A percentile compares a stretch with the other conserved stretches of the same genome.
Evolutionary conservation across 1,284 basidiomycete genomes (phyloP).

Genomic region (Vanrija pseudolonga): DNA sequence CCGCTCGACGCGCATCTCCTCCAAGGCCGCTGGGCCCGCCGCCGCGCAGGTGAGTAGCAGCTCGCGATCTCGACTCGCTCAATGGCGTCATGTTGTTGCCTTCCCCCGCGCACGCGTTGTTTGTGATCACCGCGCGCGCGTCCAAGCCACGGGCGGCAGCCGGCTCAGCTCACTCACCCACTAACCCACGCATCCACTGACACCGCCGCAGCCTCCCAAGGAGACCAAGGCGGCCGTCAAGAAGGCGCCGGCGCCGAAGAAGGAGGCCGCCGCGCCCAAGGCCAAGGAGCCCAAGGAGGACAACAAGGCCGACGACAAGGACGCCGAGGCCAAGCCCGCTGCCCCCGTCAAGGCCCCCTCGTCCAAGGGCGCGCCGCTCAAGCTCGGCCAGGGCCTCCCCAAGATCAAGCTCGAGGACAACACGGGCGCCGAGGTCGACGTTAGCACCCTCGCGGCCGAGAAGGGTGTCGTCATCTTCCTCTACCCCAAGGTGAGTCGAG

Average conservation of each 20-base stretch:
- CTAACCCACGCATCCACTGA: no score
- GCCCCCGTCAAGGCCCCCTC: conserved; percentile 29
- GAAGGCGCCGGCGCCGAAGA: conserved; percentile 3
- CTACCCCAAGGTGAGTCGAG: conserved; percentile 47
- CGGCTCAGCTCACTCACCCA: no score
- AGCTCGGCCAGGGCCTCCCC: conserved; percentile 74
- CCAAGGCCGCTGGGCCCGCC: conserved; percentile 22
- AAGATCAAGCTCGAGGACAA: conserved; percentile 67
- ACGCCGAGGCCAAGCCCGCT: conserved; percentile 4
- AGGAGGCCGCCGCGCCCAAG: conserved; percentile 5
- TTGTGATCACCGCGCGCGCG: no score
- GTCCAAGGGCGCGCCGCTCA: conserved; percentile 49
- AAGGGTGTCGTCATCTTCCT: conserved; percentile 79
- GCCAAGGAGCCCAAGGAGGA: conserved; percentile 6
- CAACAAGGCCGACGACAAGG: conserved; percentile 4
- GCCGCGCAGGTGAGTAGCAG: conserved; percentile 12
- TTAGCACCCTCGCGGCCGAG: conserved; percentile 52
- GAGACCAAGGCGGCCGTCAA: conserved; percentile 2
- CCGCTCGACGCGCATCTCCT: conserved; percentile 27
- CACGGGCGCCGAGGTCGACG: conserved; percentile 46
- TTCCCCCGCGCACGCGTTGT: background rate
- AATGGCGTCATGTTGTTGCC: background rate
- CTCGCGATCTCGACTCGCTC: background rate
- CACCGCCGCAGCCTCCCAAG: background rate
- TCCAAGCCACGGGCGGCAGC: no score